Percentiles rank a stretch among this genome's conserved stretches.
These are phyloP conservation scores for Plasmodium sp. DNA, from an alignment of 169 alveolate genomes.

Conservation along the genomic window DNA sequence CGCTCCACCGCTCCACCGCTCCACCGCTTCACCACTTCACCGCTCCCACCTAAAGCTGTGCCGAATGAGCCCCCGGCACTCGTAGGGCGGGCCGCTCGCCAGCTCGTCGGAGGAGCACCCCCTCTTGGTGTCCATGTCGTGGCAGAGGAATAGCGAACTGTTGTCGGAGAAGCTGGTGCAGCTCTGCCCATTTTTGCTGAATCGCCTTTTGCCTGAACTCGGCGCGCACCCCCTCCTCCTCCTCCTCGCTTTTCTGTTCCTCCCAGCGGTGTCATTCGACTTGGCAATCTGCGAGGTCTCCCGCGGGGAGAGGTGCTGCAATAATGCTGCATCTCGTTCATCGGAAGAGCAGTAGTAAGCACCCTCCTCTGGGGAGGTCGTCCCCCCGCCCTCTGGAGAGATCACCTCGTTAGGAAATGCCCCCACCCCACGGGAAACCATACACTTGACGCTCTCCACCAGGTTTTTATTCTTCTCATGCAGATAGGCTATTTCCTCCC, in stretches of 20 bases:
- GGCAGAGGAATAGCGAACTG: background rate
- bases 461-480: slow-evolving; percentile 19
- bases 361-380: background rate
- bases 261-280: background rate
- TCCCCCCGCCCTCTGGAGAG: background rate
- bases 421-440: background rate
- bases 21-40: no score
- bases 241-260: background rate
- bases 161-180: slow-evolving; percentile 1
- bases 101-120: background rate
- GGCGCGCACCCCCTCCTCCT: background rate
- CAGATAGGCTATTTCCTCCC: slow-evolving; percentile 12
- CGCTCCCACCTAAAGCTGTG: background rate
- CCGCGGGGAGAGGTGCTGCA: background rate
- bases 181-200: background rate
- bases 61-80: background rate
- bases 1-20: no score
- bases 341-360: background rate
- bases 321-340: background rate
- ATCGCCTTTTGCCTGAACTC: background rate
- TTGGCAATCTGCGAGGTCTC: background rate
- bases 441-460: background rate
- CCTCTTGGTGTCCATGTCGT: slow-evolving; percentile 17
- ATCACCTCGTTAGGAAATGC: background rate
- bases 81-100: background rate